Percentiles rank a stretch among this genome's conserved stretches.
Evolutionary conservation across 2,329 filamentous ascomycete species (phyloP).

Genomic region (Phaeosphaeriaceae sp.): DNA sequence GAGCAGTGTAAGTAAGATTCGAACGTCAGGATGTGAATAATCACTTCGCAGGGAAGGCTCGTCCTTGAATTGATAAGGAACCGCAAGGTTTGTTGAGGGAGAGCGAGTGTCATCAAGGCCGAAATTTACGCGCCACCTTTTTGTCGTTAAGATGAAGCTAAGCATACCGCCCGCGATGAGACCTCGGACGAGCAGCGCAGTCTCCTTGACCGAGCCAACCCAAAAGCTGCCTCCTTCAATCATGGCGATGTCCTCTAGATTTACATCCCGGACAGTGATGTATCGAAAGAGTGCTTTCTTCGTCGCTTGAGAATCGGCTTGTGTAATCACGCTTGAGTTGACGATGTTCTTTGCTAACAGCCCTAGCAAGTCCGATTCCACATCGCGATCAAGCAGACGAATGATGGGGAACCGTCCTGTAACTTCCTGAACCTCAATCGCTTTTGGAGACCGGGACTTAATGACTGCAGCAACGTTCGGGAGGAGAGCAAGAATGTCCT

Average conservation of each 20-base stretch:
- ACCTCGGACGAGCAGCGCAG: conserved; percentile 61
- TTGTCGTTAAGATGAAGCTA: conserved; percentile 60
- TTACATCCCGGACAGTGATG: too few species aligned
- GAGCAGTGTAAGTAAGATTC: conserved; percentile 69
- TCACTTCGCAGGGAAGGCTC: conserved; percentile 68
- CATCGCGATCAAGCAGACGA: conserved; percentile 54
- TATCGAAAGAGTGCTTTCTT: conserved; percentile 51
- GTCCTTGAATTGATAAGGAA: conserved; percentile 73
- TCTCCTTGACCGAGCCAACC: conserved; percentile 38
- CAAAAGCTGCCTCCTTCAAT: conserved; percentile 45
- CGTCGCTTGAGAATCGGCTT: conserved; percentile 48
- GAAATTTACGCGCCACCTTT: conserved; percentile 72
- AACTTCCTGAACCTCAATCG: conserved; percentile 53
- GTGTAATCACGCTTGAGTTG: conserved; percentile 50
- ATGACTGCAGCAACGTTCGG: conserved; percentile 38
- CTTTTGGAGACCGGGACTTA: conserved; percentile 39
- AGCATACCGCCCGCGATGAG: conserved; percentile 65
- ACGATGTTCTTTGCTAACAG: conserved; percentile 50
- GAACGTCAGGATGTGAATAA: conserved; percentile 72
- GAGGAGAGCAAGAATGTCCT: conserved; percentile 60
- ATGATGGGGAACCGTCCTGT: conserved; percentile 56
- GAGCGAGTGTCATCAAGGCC: conserved; percentile 58
- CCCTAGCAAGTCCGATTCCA: conserved; percentile 32
- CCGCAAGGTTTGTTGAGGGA: conserved; percentile 61
- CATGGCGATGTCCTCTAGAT: conserved; percentile 44